Evolutionary conservation across 2,329 filamentous ascomycete genomes (phyloP), one percentile per base, ranked within the genome.

Genomic region (Myriangium duriaei): DNA sequence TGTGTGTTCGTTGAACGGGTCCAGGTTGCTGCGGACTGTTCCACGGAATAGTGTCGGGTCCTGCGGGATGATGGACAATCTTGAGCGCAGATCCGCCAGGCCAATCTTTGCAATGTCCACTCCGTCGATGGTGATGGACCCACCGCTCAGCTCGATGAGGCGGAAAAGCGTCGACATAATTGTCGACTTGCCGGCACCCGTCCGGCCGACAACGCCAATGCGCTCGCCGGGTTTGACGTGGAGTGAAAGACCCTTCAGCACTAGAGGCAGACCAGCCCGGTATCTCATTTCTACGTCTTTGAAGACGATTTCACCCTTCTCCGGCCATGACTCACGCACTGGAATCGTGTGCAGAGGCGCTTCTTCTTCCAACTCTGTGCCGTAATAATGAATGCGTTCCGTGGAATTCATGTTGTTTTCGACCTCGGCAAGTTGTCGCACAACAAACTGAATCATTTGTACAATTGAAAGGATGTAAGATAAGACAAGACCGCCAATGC

Each of bases 401-500:
- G 92, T 91, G 0, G 87, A 79, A 57, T 95, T 96, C 88, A 96
- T 96, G 54, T 87, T 85, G 61, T 95, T 96, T 59, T 96, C 88
- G 6, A 96, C 85, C 58, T 95, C 88, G 16, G 88, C 88, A 5
- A 95, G 69, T 60, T 96, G 88, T 12, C 91, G 76, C 12, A 96
- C 84, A 1, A 85, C 88, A 59, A 95, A 95, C 55, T 95, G 88
- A 47, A 96, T 79, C 81, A 95, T 86, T 58, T 92, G 84, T 12
- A 93, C 86, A 51, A 95, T 93, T 11, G 80, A 74, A 12, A 98
- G 70, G 53, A 96, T 93, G 59, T 96, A 96, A 32, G 82, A 91
- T 14, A 98, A 69, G 0, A 96, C 86, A 28, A 96, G 66, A 13
- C 91, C 91, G 32, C 76, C 79, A 40, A 85, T 93, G 34, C 82